Base-by-base conservation (phyloP, 495 filamentous ascomycete genomes). In the Daldinia decipiens region DNA sequence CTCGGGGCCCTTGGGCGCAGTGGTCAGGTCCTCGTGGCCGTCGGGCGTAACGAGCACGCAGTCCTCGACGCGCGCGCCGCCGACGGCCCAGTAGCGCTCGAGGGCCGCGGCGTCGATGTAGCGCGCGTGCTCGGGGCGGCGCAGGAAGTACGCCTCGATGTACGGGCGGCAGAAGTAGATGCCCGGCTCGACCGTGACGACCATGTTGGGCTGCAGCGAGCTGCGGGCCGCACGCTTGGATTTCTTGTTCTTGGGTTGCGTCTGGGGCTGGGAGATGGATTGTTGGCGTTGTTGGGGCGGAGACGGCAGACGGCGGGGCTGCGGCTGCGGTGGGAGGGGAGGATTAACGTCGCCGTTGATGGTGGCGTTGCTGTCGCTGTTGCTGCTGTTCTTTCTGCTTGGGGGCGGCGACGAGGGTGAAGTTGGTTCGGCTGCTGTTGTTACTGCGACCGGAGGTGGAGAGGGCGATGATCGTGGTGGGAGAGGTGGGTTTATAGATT, bases 31-130 rank as follows among this genome's bases (percentile, higher is more conserved):
- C 79, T 96, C 91, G 73, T 89, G 89, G 26, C 93, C 93, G 36
- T 85, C 83, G 27, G 85, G 82, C 3, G 93, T 97, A 13, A 97
- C 88, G 11, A 97, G 82, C 55, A 97, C 90, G 77, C 94, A 91
- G 79, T 97, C 95, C 81, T 98, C 95, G 68, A 98, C 95, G 38
- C 95, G 86, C 31, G 95, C 93, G 13, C 95, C 95, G 17, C 95
- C 95, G 24, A 97, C 88, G 27, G 83, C 83, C 68, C 91, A 90
- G 74, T 92, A 97, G 68, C 85, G 84, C 15, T 87, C 86, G 3
- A 96, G 84, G 38, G 90, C 87, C 3, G 87, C 83, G 63, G 85
- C 85, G 82, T 97, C 86, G 79, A 98, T 94, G 75, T 88, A 95
- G 45, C 84, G 81, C 19, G 83, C 81, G 62, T 93, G 90, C 52